Base-by-base conservation (phyloP, 2,329 filamentous ascomycete species). In the Coniochaeta sp. region DNA sequence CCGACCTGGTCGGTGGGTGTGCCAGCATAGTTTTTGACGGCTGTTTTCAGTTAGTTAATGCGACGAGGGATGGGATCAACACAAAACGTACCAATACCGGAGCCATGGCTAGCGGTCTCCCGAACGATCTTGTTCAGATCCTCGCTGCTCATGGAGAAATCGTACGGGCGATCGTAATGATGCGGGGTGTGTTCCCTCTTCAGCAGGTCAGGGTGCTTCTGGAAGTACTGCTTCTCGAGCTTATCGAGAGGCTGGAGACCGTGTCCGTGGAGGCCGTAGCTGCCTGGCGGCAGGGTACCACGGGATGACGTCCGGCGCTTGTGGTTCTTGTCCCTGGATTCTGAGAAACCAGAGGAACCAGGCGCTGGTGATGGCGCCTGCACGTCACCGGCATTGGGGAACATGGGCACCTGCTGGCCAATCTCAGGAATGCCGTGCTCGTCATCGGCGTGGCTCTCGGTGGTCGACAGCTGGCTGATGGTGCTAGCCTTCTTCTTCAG, bases 401-500 rank as follows among this genome's bases (percentile, higher is more conserved):
- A 87, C 89, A 99, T 94, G 48, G 94, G 94, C 33, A 99, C 92
- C 63, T 91, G 87, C 62, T 89, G 83, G 47, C 92, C 92, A 59
- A 96, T 94, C 65, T 95, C 89, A 2, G 91, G 91, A 60, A 96
- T 96, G 20, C 91, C 92, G 51, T 91, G 85, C 57, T 94, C 88
- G 45, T 92, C 87, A 16, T 86, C 86, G 35, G 71, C 64, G 56
- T 85, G 71, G 35, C 68, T 69, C 45, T 77, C 74, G 52, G 75
- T 74, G 46, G 55, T 53, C 7, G 77, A 77, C 32, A 74, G 65
- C 49, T 78, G 76, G 53, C 75, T 75, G 38, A 68, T 61, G 4
- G 70, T 77, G 63, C 82, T 89, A 27, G 79, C 74, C 58, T 83
- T 82, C 57, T 86, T 82, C 66, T 81, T 82, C 54, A 85, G 68